These are phyloP conservation scores for Naganishia randhawae DNA, from an alignment of 768 basidiomycete genomes.

Conservation along the genomic window DNA sequence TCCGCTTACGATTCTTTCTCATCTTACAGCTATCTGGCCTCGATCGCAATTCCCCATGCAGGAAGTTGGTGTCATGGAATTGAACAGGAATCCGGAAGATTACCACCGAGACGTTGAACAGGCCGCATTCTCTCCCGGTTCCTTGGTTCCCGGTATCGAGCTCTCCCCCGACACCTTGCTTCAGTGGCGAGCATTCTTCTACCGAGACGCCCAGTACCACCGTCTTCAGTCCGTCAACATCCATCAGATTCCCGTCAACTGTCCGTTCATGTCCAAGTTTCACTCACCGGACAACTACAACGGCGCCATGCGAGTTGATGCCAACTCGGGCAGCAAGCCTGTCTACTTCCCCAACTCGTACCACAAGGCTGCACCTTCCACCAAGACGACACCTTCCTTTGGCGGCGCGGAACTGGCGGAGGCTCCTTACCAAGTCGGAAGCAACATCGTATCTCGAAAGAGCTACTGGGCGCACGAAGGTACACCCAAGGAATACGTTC, in stretches of 20 bases:
- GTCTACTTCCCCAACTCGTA: constrained; percentile 38
- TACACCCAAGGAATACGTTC: constrained; percentile 45
- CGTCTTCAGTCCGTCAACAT: constrained; percentile 45
- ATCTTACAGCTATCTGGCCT: constrained; percentile 30
- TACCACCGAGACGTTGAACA: constrained; percentile 49
- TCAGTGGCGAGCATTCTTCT: constrained; percentile 47
- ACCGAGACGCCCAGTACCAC: constrained; percentile 45
- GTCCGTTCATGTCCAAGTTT: constrained; percentile 31
- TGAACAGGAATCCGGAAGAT: constrained; percentile 46
- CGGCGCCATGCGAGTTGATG: constrained; percentile 41
- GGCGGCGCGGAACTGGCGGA: constrained; percentile 35
- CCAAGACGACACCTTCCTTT: constrained; percentile 35
- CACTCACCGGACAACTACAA: constrained; percentile 48
- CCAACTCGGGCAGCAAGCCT: constrained; percentile 23
- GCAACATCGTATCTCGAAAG: constrained; percentile 43
- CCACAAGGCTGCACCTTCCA: constrained; percentile 31
- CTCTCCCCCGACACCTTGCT: constrained; percentile 45
- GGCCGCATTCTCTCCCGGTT: constrained; percentile 43
- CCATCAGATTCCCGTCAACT: constrained; percentile 41
- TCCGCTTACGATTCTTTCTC: not conserved
- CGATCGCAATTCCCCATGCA: constrained; percentile 41
- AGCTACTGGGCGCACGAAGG: constrained; percentile 45
- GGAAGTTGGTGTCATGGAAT: constrained; percentile 39
- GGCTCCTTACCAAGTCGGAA: constrained; percentile 40
- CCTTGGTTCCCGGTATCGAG: constrained; percentile 48